Base-by-base conservation (phyloP, 441 rosid species). In the Erodium moschatum region DNA sequence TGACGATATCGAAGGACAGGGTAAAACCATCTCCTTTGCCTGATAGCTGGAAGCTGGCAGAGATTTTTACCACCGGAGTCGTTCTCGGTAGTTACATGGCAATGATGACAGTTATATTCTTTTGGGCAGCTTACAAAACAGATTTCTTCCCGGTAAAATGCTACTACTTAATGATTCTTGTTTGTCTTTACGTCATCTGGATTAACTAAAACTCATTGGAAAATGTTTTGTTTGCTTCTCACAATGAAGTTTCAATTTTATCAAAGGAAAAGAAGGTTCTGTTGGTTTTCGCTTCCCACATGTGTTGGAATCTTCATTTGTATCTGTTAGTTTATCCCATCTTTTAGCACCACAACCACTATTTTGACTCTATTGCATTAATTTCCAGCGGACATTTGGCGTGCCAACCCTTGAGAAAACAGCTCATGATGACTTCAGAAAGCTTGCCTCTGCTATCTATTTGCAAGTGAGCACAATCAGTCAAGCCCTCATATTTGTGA, bases 1-100 rank as follows among this genome's bases (percentile, higher is more conserved):
- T 88, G 98, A 93, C 98, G 3, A 93, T 93, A 81, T 93, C 98
- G n/a, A 93, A 93, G 77, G 98, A 93, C 68, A 87, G 98, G 72
- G 98, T 93, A 81, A 93, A 93, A 70, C 97, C 98, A 67, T 93
- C 98, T 75, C 97, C 96, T 77, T 83, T 89, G 66, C 97, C 96
- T 4, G 98, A 93, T 81, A 91, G 98, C 88, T 89, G 98, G 98
- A 93, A 91, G 82, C 85, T 93, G 70, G 82, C 98, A 0, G 98
- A 93, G 73, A 93, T 93, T 69, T 91, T 91, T 67, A 80, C 96
- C 6, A 88, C 98, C 50, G 97, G 98, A 8, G 74, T 93, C 71
- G 81, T 93, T 77, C 95, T 93, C 35, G 98, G 98, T 44, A 83
- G 89, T 78, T 93, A 93, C 86, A 76, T 93, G 85, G 98, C 98